Evolutionary conservation across 352 stramenopile species (phyloP), one percentile per base, ranked within the genome.

Genomic region (Peronospora farinosa): DNA sequence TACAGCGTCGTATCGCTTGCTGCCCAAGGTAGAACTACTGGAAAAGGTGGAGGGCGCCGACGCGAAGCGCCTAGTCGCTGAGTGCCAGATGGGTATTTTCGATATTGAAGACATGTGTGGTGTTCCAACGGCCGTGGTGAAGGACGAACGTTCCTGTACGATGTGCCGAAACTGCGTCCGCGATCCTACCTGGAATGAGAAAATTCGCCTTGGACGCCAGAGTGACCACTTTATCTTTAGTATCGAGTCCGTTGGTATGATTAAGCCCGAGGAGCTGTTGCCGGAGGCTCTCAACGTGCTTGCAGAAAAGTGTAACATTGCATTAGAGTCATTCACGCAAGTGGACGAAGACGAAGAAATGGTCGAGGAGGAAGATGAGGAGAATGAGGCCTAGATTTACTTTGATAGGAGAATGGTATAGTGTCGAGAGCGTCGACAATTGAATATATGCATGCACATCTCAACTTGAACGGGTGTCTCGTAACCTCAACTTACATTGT

Each of bases 81-180:
- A 87, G 13, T 95, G 86, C 44, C 67, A 75, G 21, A 84, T 90
- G 46, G 72, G 84, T 15, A 54, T 96, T 43, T 96, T 96, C 40
- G 88, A 97, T 61, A 96, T 97, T 60, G 88, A 97, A 61, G 88
- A 97, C 60, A 51, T 96, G 28, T 83, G 63, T 1, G 81, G 77
- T 7, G 62, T 84, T 12, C 48, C 63, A 40, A 89, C 72, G 12
- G 81, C 84, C n/a, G 71, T 91, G 5, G 87, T 96, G 19, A 88
- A 90, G 41, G 67, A 94, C 48, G 54, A 86, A 33, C 75, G 84
- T 43, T 73, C 86, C 36, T 98, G 95, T 54, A 98, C 92, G 25
- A 98, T 98, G 92, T 98, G 89, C 57, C 78, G 95, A 27, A 97
- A 98, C 65, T 99, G 90, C 63, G 98, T 98, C 55, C 81, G 93